phyloP scores from a whole-genome alignment of 192 early-diverging fungal genomes.

The Spizellomyces punctatus region DNA sequence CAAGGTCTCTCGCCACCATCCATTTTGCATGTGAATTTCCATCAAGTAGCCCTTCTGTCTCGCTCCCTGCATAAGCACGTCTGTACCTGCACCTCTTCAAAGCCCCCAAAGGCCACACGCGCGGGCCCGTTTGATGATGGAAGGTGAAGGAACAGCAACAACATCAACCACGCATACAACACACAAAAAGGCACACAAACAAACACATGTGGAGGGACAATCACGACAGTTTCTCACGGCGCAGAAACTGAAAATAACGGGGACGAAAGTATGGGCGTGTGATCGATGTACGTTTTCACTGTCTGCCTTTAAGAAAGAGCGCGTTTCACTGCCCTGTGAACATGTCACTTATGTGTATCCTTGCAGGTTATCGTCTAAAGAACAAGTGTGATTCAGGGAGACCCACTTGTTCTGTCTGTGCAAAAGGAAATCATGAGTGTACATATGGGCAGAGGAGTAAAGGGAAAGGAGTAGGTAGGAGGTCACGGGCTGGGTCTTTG shows the following conservation, averaged over 20 bases:
- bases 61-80: too few relatives aligned
- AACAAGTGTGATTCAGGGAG: slow-evolving; percentile 24
- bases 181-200: too few relatives aligned
- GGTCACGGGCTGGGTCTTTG: not conserved
- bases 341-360: too few relatives aligned
- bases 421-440: slow-evolving; percentile 22
- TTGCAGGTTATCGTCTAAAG: slow-evolving; percentile 27
- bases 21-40: too few relatives aligned
- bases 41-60: too few relatives aligned
- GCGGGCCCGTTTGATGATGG: too few relatives aligned
- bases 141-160: too few relatives aligned
- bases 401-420: slow-evolving; percentile 14
- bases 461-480: not conserved
- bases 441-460: slow-evolving; percentile 13
- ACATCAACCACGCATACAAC: too few relatives aligned
- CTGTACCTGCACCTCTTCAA: too few relatives aligned
- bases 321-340: not conserved
- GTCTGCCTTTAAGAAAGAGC: not conserved
- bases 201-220: not conserved
- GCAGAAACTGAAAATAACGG: slow-evolving; percentile 23
- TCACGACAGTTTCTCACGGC: slow-evolving; percentile 29
- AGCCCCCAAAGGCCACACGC: too few relatives aligned
- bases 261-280: slow-evolving; percentile 29
- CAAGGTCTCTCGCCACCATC: too few relatives aligned
- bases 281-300: slow-evolving; percentile 18